A percentile compares a stretch with the other conserved stretches of the same genome.
Conservation (phyloP, 768 basidiomycete genomes). For the Amanita phalloides region DNA sequence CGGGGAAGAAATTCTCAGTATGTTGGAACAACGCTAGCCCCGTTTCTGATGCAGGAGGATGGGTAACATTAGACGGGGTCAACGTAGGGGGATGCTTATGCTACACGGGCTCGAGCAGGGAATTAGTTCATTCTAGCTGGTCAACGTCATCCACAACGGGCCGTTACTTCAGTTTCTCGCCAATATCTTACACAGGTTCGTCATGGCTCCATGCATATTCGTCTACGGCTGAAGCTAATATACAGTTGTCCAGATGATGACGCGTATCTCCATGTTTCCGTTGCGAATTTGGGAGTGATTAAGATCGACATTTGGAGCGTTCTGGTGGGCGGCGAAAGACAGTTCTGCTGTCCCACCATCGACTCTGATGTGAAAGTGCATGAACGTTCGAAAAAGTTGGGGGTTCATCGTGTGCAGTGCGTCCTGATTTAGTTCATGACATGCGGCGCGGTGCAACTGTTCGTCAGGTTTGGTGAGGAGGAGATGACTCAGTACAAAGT, state of each 20-base stretch:
- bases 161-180: slow-evolving; percentile 6
- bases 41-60: neutral
- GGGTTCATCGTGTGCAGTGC: slow-evolving; percentile 15
- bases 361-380: slow-evolving; percentile 10
- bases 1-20: neutral
- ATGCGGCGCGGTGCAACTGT: no score
- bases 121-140: neutral
- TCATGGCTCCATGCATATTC: neutral
- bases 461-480: neutral
- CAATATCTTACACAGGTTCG: slow-evolving; percentile 7
- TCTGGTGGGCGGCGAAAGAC: no score
- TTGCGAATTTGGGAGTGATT: slow-evolving; percentile 11
- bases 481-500: neutral
- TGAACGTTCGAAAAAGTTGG: slow-evolving; percentile 15
- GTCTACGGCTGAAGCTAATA: neutral
- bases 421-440: neutral
- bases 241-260: slow-evolving; percentile 15
- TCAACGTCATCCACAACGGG: neutral
- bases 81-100: neutral
- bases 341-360: neutral
- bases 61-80: neutral
- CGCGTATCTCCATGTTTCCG: slow-evolving; percentile 7
- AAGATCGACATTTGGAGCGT: slow-evolving; percentile 2
- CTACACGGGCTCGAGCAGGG: neutral
- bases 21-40: neutral